Evolutionary conservation across 371 early-diverging fungal genomes (phyloP), one percentile per base, ranked within the genome.

Genomic region (Rhizopus arrhizus): DNA sequence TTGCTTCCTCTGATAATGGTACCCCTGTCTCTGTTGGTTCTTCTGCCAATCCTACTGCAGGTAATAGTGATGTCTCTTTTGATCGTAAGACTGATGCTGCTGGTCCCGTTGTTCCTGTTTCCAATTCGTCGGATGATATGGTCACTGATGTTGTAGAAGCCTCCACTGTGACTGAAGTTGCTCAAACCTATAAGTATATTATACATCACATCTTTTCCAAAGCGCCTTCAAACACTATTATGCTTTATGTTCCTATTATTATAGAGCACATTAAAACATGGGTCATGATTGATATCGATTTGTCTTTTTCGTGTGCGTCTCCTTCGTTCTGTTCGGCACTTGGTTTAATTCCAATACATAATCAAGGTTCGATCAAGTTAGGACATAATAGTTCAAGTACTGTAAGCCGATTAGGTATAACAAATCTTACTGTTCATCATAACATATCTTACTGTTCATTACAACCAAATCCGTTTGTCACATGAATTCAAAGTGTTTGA

Each of bases 151-250:
- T 32, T 8, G 4, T 1, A 10, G 33, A 45, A 6, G 22, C 5
- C n/a, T 7, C n/a, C 7, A 12, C 13, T 1, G 1, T 43, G 11
- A 33, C 52, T 33, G 7, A 15, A 16, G 11, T 11, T 12, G 53
- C 59, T 0, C 59, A 59, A 22, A 6, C n/a, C 13, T 59, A 52
- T 59, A 59, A 59, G 59, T 52, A 41, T 45, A 38, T 38, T 12
- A 38, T 38, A 12, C 33, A 59, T 34, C 8, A 3, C 7, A 15
- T 32, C 31, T 59, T 43, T 45, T 51, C 43, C 12, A 32, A 11
- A 10, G 16, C 46, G 7, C 59, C 59, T 13, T 3, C 7, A 7
- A 15, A 52, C 34, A 33, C 32, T 22, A 59, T 43, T n/a, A 15
- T 32, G 4, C 28, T 52, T n/a, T n/a, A 40, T 52, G 16, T 60